Base-by-base conservation (phyloP, 768 basidiomycete species). In the Podaxis sp. region DNA sequence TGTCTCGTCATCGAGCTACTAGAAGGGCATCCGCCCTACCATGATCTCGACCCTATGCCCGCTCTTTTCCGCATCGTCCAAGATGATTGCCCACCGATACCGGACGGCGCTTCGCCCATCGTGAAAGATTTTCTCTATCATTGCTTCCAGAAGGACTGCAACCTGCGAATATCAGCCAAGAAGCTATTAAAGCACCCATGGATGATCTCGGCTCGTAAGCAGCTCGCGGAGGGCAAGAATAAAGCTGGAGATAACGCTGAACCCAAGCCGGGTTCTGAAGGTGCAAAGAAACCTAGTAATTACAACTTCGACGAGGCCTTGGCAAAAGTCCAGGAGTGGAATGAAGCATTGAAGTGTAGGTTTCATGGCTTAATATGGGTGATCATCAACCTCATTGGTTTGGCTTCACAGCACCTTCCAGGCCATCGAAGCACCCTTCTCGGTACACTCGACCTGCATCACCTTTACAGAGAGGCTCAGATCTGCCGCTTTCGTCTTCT, bases 1-100 rank as follows among this genome's bases (percentile, higher is more conserved):
- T 98, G 95, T 70, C 91, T 96, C n/a, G 95, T 98, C 4, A 96
- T 99, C 61, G 97, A 99, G 70, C 84, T 99, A 4, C 76, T 95
- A n/a, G 83, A 85, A 69, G 84, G 96, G 2, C 94, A 91, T 65
- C 97, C 96, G 5, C 97, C 97, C 1, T 97, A 98, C 73, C 93
- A 96, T 75, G 91, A 89, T 68, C 85, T 98, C 46, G 94, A 94
- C 65, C 97, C 97, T 2, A 97, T 99, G 95, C 97, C 96, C 51
- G 97, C 97, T 1, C 85, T 99, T 27, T 99, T 97, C 76, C 88
- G 97, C 57, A 98, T 99, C 64, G 97, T 99, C 11, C 96, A 98
- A 73, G 97, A 99, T 71, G 97, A 98, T 72, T 91, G 88, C 69
- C 96, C 97, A 37, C 96, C 94, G 3, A 93, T 99, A 69, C 97